A percentile compares a stretch with the other conserved stretches of the same genome.
Evolutionary conservation across 2,329 filamentous ascomycete genomes (phyloP).

Genomic region (Colletotrichum sp.): DNA sequence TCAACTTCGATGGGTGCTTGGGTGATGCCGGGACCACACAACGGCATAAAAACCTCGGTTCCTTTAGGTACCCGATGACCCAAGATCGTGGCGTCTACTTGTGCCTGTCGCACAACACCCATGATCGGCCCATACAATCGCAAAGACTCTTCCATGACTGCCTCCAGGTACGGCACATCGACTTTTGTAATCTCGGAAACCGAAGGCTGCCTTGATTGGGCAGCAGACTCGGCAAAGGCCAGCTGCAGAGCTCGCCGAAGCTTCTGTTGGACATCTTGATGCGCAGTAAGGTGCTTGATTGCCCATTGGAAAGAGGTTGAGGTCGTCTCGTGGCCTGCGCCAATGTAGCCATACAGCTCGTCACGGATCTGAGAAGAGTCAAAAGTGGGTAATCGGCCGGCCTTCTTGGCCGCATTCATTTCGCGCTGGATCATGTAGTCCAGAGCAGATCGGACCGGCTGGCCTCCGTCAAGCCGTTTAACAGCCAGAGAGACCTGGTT

Average conservation of each 20-base stretch:
- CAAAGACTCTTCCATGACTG: not conserved
- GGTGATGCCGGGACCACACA: not conserved
- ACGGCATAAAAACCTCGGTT: not conserved
- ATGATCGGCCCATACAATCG: not conserved
- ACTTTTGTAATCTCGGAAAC: not conserved
- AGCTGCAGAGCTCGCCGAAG: not conserved
- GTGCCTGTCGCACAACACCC: not conserved
- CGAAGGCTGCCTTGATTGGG: not conserved
- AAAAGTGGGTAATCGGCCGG: not conserved
- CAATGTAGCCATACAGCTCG: not conserved
- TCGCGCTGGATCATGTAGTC: not conserved
- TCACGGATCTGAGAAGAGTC: not conserved
- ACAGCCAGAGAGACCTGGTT: not conserved
- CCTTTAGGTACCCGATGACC: not conserved
- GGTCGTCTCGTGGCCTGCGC: not conserved
- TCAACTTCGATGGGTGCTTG: not conserved
- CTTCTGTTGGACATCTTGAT: not conserved
- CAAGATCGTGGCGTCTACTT: not conserved
- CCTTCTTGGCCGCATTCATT: not conserved
- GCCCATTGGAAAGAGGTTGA: not conserved
- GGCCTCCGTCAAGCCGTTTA: not conserved
- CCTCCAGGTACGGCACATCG: not conserved
- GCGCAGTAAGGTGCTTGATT: not conserved
- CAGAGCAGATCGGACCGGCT: not conserved
- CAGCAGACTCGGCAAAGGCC: not conserved